A percentile compares a stretch with the other conserved stretches of the same genome.
Evolutionary conservation across 306 rosid species (phyloP).

Genomic region (Cucumis sativus): Cucumber_9930_V3 NC_026659.2:21779501-21780000

Average conservation of each 20-base stretch:
- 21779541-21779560: not conserved
- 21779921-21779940: conserved; percentile 97
- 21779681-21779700: not conserved
- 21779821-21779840: conserved; percentile 5
- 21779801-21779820: not conserved
- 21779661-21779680: not conserved
- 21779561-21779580: not conserved
- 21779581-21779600: not conserved
- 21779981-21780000: conserved; percentile 65
- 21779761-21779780: not conserved
- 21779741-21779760: not conserved
- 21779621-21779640: not conserved
- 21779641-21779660: not conserved
- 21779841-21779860: conserved; percentile 79
- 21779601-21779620: not conserved
- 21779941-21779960: conserved; percentile 84
- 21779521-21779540: not conserved
- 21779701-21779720: not conserved
- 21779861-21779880: conserved; percentile 76
- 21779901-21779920: conserved; percentile 77
- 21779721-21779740: not conserved
- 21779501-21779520: not conserved
- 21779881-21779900: conserved; percentile 99
- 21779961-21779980: conserved; percentile 58
- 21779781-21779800: not conserved